Base-by-base conservation (phyloP, 2,329 filamentous ascomycete genomes). In the Mycocentrospora acerina region DNA sequence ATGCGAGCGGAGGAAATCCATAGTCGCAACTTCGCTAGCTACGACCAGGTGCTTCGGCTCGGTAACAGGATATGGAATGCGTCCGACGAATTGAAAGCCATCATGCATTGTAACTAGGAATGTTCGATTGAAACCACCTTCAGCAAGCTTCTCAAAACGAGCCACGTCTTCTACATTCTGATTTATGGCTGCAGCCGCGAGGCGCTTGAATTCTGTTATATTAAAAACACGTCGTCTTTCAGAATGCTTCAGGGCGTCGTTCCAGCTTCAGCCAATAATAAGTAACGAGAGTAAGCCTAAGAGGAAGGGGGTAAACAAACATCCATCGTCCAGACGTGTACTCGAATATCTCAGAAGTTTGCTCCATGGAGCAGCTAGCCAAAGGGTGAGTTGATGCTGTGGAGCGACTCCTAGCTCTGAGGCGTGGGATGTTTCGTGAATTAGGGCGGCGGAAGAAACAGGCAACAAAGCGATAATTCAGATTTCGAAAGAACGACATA, bases 1-100 rank as follows among this genome's bases (percentile, higher is more conserved):
- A 36, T 67, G 43, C 2, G 46, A 49, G 15, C 46, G 54, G 16
- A 71, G 51, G 35, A 64, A 57, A 7, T 59, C 53, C 19, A 70
- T 59, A 6, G 62, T 71, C 10, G 68, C 67, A 25, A 60, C 67
- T 41, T 71, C 64, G 49, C 67, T 70, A 24, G 64, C 65, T 6
- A 63, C 51, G 13, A 62, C 55, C 24, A 59, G 35, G 12, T 53
- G 44, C 19, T 47, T 52, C 14, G 55, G 59, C 35, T 51, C 41
- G 10, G 57, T 55, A 16, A 37, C 27, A 3, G 36, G 50, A 44
- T 60, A 61, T 29, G 56, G 56, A 15, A 62, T 45, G 11, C 53
- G 44, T 12, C 47, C 59, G 13, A 62, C 38, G 35, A 61, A 41
- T 31, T 52, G 42, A 30, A 55, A 51, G 25, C 58, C 58, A 31